These are phyloP conservation scores for Nicotiana noctiflora DNA, from an alignment of 257 asterid genomes.

Conservation along the genomic window DNA sequence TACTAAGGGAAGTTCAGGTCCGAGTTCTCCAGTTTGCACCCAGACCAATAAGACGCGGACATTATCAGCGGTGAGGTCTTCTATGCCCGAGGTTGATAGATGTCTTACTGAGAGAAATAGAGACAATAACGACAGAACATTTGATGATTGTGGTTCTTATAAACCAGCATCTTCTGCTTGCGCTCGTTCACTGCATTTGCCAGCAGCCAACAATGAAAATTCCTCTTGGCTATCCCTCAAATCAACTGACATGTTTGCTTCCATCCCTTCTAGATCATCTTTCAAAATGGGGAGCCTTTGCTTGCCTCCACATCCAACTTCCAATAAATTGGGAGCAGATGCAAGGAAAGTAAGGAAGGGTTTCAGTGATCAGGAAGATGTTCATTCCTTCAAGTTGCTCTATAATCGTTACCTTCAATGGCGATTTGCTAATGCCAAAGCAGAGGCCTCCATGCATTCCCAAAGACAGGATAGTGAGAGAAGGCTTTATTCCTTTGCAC, in stretches of 20 bases:
- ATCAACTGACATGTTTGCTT: constrained; percentile 10
- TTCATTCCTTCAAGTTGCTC: constrained; percentile 60
- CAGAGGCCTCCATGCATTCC: constrained; percentile 40
- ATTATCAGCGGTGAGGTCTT: constrained; percentile 32
- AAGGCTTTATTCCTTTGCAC: constrained; percentile 42
- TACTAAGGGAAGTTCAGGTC: constrained; percentile 43
- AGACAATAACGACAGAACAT: constrained; percentile 15
- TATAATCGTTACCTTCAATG: constrained; percentile 54
- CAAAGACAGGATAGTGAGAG: constrained; percentile 54
- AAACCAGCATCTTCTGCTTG: constrained; percentile 20
- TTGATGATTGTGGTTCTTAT: constrained; percentile 26
- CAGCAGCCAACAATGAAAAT: constrained; percentile 3
- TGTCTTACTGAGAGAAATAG: constrained; percentile 38
- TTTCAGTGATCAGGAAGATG: constrained; percentile 47
- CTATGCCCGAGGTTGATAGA: constrained; percentile 53
- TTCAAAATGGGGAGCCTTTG: constrained; percentile 31
- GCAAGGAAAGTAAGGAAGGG: constrained; percentile 43
- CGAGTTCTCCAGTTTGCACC: constrained; percentile 43
- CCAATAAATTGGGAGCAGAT: constrained; percentile 39
- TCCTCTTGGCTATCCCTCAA: constrained; percentile 15
- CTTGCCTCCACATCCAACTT: constrained; percentile 67
- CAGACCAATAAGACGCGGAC: constrained; percentile 23
- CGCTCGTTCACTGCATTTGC: constrained; percentile 51
- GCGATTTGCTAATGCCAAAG: constrained; percentile 64
- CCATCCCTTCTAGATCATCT: constrained; percentile 24